Evolutionary conservation across 352 stramenopile species (phyloP).

Genomic region (Lagenidium sp.): DNA sequence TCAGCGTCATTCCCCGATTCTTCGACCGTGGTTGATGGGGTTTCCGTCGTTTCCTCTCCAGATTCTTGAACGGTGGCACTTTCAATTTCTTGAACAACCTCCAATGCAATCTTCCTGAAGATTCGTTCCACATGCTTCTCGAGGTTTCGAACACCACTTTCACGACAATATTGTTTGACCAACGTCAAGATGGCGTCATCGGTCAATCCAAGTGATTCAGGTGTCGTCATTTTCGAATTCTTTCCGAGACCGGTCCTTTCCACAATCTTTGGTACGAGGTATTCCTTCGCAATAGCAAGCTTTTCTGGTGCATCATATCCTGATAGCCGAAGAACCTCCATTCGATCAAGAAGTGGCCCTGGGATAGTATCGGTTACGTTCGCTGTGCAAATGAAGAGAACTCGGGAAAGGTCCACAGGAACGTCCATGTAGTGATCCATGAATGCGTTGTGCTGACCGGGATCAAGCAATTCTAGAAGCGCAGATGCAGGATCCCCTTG

Average conservation of each 20-base stretch:
- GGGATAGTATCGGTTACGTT: slow-evolving; percentile 97
- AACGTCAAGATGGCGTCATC: slow-evolving; percentile 89
- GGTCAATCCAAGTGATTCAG: slow-evolving; percentile 85
- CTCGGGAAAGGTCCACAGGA: slow-evolving; percentile 95
- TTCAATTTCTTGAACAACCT: slow-evolving; percentile 90
- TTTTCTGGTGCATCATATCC: slow-evolving; percentile 97
- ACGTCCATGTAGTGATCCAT: slow-evolving; percentile 99
- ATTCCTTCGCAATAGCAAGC: slow-evolving; percentile 96
- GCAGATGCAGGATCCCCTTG: slow-evolving; percentile 94
- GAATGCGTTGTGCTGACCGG: slow-evolving; percentile 95
- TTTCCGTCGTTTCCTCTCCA: slow-evolving; percentile 23
- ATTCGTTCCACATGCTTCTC: slow-evolving; percentile 99
- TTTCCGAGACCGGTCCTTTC: slow-evolving; percentile 86
- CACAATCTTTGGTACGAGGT: slow-evolving; percentile 96
- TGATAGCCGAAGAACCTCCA: slow-evolving; percentile 97
- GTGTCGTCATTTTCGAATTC: slow-evolving; percentile 38
- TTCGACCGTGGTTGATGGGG: slow-evolving; percentile 1
- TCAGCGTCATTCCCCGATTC: slow-evolving; percentile 15
- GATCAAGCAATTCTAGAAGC: slow-evolving; percentile 96
- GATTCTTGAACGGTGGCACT: slow-evolving; percentile 22
- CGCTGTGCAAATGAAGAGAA: slow-evolving; percentile 96
- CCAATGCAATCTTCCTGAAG: slow-evolving; percentile 95
- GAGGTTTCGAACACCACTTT: slow-evolving; percentile 96
- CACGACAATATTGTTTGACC: slow-evolving; percentile 92
- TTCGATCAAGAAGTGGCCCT: slow-evolving; percentile 96